These are phyloP conservation scores for Yarrowia sp. DNA, from an alignment of 805 yeast genomes.

Conservation along the genomic window DNA sequence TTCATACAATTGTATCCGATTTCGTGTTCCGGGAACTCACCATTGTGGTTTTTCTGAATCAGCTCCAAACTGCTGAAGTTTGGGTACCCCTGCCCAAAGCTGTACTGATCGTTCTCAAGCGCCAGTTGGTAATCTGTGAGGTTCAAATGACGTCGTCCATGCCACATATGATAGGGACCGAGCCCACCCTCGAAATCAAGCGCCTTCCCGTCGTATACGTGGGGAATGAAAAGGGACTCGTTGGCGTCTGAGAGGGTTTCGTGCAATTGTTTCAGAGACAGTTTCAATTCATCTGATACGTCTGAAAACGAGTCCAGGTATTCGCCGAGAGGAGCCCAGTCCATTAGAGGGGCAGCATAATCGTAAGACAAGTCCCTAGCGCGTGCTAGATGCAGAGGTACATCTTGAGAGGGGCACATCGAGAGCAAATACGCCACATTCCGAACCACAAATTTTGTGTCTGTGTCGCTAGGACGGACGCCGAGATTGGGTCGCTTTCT, in stretches of 20 bases:
- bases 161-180: slow-evolving; percentile 12
- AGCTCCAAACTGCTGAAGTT: background rate
- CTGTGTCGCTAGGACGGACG: slow-evolving; percentile 2
- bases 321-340: background rate
- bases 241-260: background rate
- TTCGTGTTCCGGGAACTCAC: background rate
- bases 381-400: background rate
- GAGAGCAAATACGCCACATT: slow-evolving; percentile 1
- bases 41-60: background rate
- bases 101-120: background rate
- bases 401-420: background rate
- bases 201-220: background rate
- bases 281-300: background rate
- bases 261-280: background rate
- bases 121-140: background rate
- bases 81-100: slow-evolving; percentile 12
- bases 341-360: slow-evolving; percentile 12
- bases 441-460: background rate
- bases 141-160: background rate
- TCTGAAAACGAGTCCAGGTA: background rate
- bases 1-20: slow-evolving; percentile 14
- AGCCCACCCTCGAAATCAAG: background rate
- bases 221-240: slow-evolving; percentile 1
- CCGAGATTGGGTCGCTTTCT: background rate
- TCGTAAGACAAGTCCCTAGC: background rate